A percentile compares a stretch with the other conserved stretches of the same genome.
phyloP scores from a whole-genome alignment of 306 rosid species.

The Lupinus albus region DNA sequence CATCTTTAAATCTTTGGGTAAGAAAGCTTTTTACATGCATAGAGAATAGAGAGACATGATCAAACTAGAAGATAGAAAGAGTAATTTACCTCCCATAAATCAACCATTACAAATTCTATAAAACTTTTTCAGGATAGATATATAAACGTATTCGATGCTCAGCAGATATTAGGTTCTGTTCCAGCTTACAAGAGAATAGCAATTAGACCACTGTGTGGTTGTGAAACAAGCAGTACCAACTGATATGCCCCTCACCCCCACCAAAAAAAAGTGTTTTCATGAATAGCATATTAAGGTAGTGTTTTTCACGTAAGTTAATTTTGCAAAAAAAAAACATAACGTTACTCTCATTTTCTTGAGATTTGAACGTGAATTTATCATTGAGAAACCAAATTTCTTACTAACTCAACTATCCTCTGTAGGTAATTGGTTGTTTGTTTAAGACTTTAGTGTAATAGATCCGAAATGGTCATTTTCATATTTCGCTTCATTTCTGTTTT shows the following conservation, averaged over 20 bases:
- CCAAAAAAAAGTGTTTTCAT: constrained; percentile 2
- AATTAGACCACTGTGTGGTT: constrained; percentile 30
- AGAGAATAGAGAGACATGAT: neutral
- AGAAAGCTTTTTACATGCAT: constrained; percentile 27
- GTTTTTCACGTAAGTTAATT: no score
- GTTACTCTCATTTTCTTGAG: no score
- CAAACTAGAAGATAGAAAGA: constrained; percentile 13
- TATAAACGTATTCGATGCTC: constrained; percentile 72
- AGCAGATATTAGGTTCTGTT: constrained; percentile 74
- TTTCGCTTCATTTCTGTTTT: constrained; percentile 23
- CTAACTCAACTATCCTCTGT: no score
- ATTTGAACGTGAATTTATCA: no score
- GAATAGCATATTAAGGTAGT: constrained; percentile 4
- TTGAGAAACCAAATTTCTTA: neutral
- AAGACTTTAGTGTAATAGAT: neutral
- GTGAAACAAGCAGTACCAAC: constrained; percentile 11
- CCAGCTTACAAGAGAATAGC: constrained; percentile 29
- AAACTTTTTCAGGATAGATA: constrained; percentile 72
- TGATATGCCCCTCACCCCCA: neutral
- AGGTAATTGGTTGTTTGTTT: no score
- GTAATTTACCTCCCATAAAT: constrained; percentile 85
- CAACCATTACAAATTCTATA: constrained; percentile 86
- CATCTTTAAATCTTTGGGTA: constrained; percentile 6
- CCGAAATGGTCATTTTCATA: neutral
- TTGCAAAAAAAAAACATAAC: no score